Base-by-base conservation (phyloP, 106 monocot genomes). In the Cymbidium sinense region DNA sequence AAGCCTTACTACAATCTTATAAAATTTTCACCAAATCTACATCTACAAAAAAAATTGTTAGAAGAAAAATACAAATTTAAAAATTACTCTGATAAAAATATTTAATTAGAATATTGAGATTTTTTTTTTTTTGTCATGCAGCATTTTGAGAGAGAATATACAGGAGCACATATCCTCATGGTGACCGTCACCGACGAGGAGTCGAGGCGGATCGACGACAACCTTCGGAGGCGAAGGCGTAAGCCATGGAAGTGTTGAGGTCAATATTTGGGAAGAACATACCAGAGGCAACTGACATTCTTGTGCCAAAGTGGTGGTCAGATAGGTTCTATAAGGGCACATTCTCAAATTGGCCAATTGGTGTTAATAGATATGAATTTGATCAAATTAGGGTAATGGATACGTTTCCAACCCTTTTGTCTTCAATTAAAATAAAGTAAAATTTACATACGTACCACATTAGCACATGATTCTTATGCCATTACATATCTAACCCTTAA, bases 291-390 rank as follows among this genome's bases (percentile, higher is more conserved):
- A 87, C 84, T 0, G 90, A 95, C 70, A 90, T 95, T 76, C 69
- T 93, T 15, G 92, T 95, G 28, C 92, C 95, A 0, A 82, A 80
- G 44, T 95, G 95, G 95, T 95, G 95, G 95, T 95, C 93, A 1
- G 27, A 92, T 39, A 85, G 81, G 77, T 90, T 85, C 77, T 95
- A n/a, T n/a, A 86, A 77, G 41, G 95, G 95, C n/a, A 79, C 82
- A 9, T 95, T 87, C 83, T 93, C 95, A 5, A 95, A 95, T 30
- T 93, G 95, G 93, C 95, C 92, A 0, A 85, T 93, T 55, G 92
- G 95, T 9, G 95, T 95, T 6, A 86, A 86, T 76, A 75, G 86
- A 77, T 87, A 88, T 10, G 90, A 95, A 76, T 95, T 47, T 52
- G 95, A 95, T 64, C 90, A 84, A 50, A 86, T 95, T 12, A 85